These are phyloP conservation scores for Talaromyces stipitatus DNA, from an alignment of 495 filamentous ascomycete genomes.

Conservation along the genomic window DNA sequence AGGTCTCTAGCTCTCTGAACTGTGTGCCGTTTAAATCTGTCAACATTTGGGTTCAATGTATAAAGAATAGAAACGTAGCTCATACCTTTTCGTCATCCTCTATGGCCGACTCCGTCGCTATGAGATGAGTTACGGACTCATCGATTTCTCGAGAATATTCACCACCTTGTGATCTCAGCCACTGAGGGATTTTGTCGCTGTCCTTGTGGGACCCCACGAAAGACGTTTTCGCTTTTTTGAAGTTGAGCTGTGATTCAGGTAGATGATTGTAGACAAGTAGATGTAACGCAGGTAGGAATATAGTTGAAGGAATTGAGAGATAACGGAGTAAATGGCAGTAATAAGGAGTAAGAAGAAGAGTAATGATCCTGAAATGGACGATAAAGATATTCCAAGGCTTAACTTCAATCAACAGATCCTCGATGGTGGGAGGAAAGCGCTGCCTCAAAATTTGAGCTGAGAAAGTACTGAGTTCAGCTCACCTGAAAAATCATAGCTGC, in stretches of 20 bases:
- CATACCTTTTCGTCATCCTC: constrained; percentile 39
- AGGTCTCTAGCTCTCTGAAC: constrained; percentile 34
- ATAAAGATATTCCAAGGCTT: not conserved
- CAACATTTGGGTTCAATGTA: not conserved
- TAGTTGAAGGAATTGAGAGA: not conserved
- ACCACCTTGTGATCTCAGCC: constrained; percentile 50
- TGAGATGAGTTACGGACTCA: constrained; percentile 49
- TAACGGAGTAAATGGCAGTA: constrained; percentile 7
- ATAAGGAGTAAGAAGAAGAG: not conserved
- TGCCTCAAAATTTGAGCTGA: not conserved
- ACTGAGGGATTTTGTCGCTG: constrained; percentile 39
- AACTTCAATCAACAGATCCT: not conserved
- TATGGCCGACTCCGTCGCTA: constrained; percentile 46
- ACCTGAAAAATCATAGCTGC: not conserved
- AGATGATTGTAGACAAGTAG: not conserved
- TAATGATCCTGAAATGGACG: not conserved
- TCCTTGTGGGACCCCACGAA: constrained; percentile 35
- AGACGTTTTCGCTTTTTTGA: constrained; percentile 15
- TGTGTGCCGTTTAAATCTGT: constrained; percentile 11
- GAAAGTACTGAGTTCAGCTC: not conserved
- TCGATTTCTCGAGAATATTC: constrained; percentile 29
- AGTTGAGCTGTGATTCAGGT: not conserved
- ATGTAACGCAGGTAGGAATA: constrained; percentile 1
- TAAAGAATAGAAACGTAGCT: not conserved
- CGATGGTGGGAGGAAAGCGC: not conserved